A percentile compares a stretch with the other conserved stretches of the same genome.
phyloP scores from a whole-genome alignment of 768 basidiomycete genomes.

The Macrolepiota albuminosa region DNA sequence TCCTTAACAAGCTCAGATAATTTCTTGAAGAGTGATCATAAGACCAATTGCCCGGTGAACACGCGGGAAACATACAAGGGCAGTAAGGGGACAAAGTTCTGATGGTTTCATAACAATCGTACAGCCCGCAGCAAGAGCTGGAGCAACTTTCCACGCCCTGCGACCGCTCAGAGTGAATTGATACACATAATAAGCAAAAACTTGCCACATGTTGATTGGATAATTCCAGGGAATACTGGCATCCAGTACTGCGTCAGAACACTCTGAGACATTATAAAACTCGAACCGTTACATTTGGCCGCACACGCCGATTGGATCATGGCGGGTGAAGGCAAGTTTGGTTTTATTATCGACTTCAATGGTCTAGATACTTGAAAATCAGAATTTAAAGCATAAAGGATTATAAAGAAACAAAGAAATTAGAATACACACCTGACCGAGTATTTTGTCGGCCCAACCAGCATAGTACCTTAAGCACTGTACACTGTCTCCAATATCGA shows the following conservation, averaged over 20 bases:
- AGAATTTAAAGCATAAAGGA: neutral
- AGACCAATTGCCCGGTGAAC: neutral
- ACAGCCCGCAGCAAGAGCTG: conserved; percentile 87
- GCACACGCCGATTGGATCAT: conserved; percentile 92
- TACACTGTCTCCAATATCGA: conserved; percentile 74
- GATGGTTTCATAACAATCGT: conserved; percentile 96
- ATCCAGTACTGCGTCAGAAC: neutral
- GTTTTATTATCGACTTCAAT: conserved; percentile 76
- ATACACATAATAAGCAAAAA: neutral
- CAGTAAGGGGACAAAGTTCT: conserved; percentile 80
- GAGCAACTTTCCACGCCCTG: conserved; percentile 90
- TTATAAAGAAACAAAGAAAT: neutral
- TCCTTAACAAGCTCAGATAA: conserved; percentile 76
- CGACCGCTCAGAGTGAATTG: conserved; percentile 2
- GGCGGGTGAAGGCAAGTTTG: conserved; percentile 82
- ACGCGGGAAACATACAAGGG: conserved; percentile 46
- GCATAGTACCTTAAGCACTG: conserved; percentile 88
- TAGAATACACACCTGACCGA: conserved; percentile 63
- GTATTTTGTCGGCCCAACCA: conserved; percentile 94
- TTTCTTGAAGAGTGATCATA: conserved; percentile 43
- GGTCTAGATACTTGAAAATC: conserved; percentile 35
- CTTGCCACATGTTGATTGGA: conserved; percentile 80
- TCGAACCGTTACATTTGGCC: conserved; percentile 71
- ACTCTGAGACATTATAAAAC: neutral
- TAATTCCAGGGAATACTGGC: conserved; percentile 90